These are phyloP conservation scores for Apiospora hydei DNA, from an alignment of 2,329 filamentous ascomycete species.

Conservation along the genomic window DNA sequence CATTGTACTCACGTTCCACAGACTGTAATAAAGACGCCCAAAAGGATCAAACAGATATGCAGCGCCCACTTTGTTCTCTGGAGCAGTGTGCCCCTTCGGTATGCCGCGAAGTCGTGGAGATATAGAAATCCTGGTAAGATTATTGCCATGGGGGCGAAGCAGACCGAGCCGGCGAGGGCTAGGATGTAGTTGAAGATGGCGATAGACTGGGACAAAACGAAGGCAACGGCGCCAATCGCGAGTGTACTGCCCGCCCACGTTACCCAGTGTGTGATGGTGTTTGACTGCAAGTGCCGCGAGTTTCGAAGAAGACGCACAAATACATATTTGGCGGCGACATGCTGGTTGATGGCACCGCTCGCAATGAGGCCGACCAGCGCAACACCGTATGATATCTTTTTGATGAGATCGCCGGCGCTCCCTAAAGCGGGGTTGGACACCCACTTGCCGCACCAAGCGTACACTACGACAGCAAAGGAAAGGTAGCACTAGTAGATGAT, in stretches of 20 bases:
- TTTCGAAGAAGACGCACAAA: constrained; percentile 44
- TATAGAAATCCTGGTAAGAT: constrained; percentile 27
- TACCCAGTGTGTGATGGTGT: constrained; percentile 40
- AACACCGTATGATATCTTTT: constrained; percentile 68
- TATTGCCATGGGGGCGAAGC: constrained; percentile 31
- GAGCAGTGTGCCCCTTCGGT: constrained; percentile 26
- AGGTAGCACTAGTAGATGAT: constrained; percentile 49
- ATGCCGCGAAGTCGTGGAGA: constrained; percentile 27
- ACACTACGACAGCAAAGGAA: constrained; percentile 65
- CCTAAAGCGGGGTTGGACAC: constrained; percentile 69
- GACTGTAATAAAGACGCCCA: constrained; percentile 31
- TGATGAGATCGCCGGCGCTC: constrained; percentile 64
- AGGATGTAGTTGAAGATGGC: constrained; percentile 30
- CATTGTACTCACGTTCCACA: constrained; percentile 31
- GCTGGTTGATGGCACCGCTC: constrained; percentile 40
- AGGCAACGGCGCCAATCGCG: constrained; percentile 28
- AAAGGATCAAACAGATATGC: constrained; percentile 32
- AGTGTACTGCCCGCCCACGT: constrained; percentile 40
- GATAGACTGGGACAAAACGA: constrained; percentile 29
- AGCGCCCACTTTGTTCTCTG: constrained; percentile 30
- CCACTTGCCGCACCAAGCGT: constrained; percentile 67
- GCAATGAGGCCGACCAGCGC: constrained; percentile 62
- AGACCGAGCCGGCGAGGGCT: constrained; percentile 28
- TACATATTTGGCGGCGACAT: constrained; percentile 44
- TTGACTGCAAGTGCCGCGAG: constrained; percentile 41